Evolutionary conservation across 1,139 yeast species (phyloP), one percentile per base, ranked within the genome.

Genomic region (Candida glucosophila): DNA sequence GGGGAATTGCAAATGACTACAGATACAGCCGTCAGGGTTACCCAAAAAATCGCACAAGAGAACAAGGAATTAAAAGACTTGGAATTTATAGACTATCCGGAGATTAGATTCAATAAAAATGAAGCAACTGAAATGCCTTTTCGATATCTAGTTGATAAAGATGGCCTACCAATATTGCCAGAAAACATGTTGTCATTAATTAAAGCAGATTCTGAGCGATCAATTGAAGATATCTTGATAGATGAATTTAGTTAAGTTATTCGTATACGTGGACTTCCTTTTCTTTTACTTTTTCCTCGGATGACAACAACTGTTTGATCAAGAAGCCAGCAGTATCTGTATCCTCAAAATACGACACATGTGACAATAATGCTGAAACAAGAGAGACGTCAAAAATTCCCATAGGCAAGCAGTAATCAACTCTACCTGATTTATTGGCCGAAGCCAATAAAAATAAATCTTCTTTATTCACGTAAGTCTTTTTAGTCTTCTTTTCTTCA

Each of bases 51-150:
- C 16, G 62, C 82, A 10, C 73, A 77, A 33, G 66, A 69, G 26
- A 57, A 67, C 31, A 57, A 49, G 8, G 44, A 49, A 42, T 79
- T 90, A 39, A 80, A 79, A 32, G 70, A 80, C 25, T 83, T 90
- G 33, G 69, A 72, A 30, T 88, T 83, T 49, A 73, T 88, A 34
- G 97, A 90, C 50, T 86, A 83, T 47, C 98, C 98, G 3, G 97
- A 88, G 53, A 79, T 90, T 39, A 73, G 85, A 47, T 88, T 82
- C 58, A 79, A 66, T 55, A 79, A 78, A 50, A 74, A 81, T 46
- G 97, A 90, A 52, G 81, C 94, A 5, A 86, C 95, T 0, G 96
- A 90, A 49, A 90, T 90, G 98, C 98, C 98, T 3, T 90, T 90
- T 58, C 67, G 97, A 47, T 90, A 90, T 44, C 79, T 90, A 16